Percentiles rank a stretch among this genome's conserved stretches.
Evolutionary conservation across 169 alveolate genomes (phyloP).

Genomic region (Plasmodium ovale): DNA sequence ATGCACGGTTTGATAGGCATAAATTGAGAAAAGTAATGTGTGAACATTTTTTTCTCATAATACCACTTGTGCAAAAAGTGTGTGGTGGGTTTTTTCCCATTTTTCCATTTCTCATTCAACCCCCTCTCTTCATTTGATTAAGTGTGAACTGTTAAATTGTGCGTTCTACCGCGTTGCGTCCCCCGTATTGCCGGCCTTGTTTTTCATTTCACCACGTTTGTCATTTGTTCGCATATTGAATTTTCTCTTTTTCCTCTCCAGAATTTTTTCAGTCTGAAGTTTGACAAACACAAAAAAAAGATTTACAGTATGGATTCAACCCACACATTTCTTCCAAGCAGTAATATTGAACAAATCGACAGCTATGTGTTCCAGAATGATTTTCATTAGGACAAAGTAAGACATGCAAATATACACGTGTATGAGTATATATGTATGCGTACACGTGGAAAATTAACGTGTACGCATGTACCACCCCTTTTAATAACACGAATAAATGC

Average conservation of each 20-base stretch:
- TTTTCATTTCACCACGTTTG: not conserved
- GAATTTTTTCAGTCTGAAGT: conserved; percentile 48
- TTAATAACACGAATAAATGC: too few species aligned
- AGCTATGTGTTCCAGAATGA: conserved; percentile 11
- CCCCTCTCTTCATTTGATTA: not conserved
- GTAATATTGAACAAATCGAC: conserved; percentile 7
- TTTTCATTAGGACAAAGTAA: conserved; percentile 10
- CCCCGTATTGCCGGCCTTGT: not conserved
- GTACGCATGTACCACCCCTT: too few species aligned
- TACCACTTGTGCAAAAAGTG: not conserved
- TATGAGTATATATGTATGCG: not conserved
- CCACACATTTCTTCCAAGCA: conserved; percentile 7
- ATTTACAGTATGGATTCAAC: conserved; percentile 25
- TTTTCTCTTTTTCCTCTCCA: conserved; percentile 15
- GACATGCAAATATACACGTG: not conserved
- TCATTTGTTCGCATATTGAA: too few species aligned
- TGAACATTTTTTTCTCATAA: not conserved
- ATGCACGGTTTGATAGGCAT: too few species aligned
- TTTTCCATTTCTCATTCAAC: not conserved
- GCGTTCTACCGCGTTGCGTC: too few species aligned
- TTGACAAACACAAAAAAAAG: conserved; percentile 13
- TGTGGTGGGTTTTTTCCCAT: not conserved
- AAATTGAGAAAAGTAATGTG: not conserved
- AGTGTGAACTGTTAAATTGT: not conserved
- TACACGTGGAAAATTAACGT: not conserved